These are phyloP conservation scores for Allium fistulosum DNA, from an alignment of 106 monocot species.

Conservation along the genomic window DNA sequence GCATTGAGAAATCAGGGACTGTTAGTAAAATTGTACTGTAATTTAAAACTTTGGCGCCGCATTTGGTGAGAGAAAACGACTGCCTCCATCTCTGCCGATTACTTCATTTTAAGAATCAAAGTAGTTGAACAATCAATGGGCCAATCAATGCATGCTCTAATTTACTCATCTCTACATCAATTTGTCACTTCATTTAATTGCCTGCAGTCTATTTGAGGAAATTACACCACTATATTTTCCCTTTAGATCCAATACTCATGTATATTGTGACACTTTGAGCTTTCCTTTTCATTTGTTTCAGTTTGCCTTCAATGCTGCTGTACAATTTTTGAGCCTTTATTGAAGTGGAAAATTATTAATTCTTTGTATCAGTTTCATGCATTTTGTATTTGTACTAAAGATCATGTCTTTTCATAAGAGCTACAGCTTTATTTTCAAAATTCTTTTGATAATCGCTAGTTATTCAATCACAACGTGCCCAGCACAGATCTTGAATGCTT, in stretches of 20 bases:
- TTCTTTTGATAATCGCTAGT: conserved; percentile 1
- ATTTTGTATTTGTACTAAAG: too few species aligned
- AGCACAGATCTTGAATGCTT: conserved; percentile 13
- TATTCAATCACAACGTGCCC: conserved; percentile 5
- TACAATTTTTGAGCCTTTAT: too few species aligned
- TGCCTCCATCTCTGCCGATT: background rate
- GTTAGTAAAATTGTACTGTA: background rate
- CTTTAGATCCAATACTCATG: too few species aligned
- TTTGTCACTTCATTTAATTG: background rate
- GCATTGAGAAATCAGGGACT: background rate
- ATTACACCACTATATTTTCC: background rate
- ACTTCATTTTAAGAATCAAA: too few species aligned
- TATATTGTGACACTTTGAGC: too few species aligned
- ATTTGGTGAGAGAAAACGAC: conserved; percentile 3
- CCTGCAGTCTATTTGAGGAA: conserved; percentile 4
- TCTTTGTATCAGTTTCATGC: too few species aligned
- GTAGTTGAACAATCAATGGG: background rate
- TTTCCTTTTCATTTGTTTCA: too few species aligned
- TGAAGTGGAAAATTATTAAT: too few species aligned
- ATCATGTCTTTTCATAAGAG: too few species aligned
- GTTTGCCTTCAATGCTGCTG: too few species aligned
- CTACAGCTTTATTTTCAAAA: background rate
- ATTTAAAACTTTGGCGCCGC: conserved; percentile 1
- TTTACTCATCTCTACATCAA: background rate
- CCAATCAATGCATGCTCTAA: background rate